Conservation (phyloP, 2,329 filamentous ascomycete genomes). For the Pseudofabraea citricarpa region DNA sequence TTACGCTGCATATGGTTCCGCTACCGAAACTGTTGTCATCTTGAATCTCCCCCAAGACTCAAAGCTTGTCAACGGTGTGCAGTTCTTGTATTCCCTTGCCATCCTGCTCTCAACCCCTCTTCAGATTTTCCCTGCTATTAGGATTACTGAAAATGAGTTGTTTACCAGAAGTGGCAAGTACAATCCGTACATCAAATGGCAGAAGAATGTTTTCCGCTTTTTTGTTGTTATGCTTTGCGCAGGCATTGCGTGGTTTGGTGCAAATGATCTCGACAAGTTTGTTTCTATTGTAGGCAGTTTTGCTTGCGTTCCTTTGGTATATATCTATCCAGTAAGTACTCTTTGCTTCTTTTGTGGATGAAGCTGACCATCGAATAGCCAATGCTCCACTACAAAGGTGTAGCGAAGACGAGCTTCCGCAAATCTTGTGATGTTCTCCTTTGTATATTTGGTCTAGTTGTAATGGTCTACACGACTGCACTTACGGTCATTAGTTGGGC, state of each 20-base stretch:
- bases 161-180: constrained; percentile 96
- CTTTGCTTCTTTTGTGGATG: background rate
- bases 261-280: constrained; percentile 93
- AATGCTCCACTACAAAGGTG: constrained; percentile 79
- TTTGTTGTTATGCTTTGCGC: constrained; percentile 85
- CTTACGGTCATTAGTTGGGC: constrained; percentile 88
- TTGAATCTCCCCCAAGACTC: constrained; percentile 95
- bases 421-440: constrained; percentile 69
- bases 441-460: constrained; percentile 75
- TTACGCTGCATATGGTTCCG: constrained; percentile 91
- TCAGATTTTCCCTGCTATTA: constrained; percentile 96
- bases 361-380: constrained; percentile 50
- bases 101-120: constrained; percentile 92
- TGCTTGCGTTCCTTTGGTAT: constrained; percentile 93
- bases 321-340: constrained; percentile 86
- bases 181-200: constrained; percentile 98
- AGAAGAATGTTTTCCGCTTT: constrained; percentile 97
- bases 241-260: constrained; percentile 84
- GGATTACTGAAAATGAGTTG: constrained; percentile 90
- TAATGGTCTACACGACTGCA: constrained; percentile 88
- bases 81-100: constrained; percentile 96
- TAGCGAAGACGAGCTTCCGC: constrained; percentile 65
- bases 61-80: constrained; percentile 91
- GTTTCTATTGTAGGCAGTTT: constrained; percentile 95
- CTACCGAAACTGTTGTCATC: constrained; percentile 93